Evolutionary conservation across 768 basidiomycete genomes (phyloP), one percentile per base, ranked within the genome.

Genomic region (Scleroderma citrinum): DNA sequence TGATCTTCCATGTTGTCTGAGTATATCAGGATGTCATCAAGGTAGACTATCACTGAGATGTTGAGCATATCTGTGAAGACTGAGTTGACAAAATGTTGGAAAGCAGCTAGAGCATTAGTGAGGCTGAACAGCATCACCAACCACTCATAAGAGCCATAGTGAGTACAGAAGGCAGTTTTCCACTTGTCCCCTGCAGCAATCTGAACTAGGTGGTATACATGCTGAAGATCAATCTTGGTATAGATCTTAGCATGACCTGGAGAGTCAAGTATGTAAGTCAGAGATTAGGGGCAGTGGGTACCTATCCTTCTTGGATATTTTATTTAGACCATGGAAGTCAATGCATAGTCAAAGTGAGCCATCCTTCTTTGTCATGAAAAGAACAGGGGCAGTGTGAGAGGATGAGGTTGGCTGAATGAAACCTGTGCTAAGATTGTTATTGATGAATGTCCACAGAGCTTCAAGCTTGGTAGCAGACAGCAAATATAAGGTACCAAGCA

Each of bases 371-470:
- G 14, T 7, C 38, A 55, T 10, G 16, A 54, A 54, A 26, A 54
- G 49, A 11, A 54, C 31, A 0, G 21, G 49, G 30, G 52, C 21
- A 0, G 39, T n/a, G 17, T 37, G 36, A 2, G 16, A 17, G 10
- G 36, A 37, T 16, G 14, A n/a, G 8, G n/a, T 37, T 0, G 24
- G 39, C 0, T 2, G 3, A 10, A 54, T 48, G 10, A 45, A 51
- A 0, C 39, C 29, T 35, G 31, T 7, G 34, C 36, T 3, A 3
- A 74, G 62, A 46, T 74, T 63, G 17, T 65, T 55, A 20, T 74
- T 59, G 75, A 44, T 16, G 48, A 66, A 76, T 2, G 61, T 59
- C 6, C 41, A 26, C 31, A 76, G 63, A 0, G 60, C 67, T 13
- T 61, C 47, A 3, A 57, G 64, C 52, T 78, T 69, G 0, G 42